phyloP scores from a whole-genome alignment of 306 rosid genomes.

The Comarum palustre region DNA sequence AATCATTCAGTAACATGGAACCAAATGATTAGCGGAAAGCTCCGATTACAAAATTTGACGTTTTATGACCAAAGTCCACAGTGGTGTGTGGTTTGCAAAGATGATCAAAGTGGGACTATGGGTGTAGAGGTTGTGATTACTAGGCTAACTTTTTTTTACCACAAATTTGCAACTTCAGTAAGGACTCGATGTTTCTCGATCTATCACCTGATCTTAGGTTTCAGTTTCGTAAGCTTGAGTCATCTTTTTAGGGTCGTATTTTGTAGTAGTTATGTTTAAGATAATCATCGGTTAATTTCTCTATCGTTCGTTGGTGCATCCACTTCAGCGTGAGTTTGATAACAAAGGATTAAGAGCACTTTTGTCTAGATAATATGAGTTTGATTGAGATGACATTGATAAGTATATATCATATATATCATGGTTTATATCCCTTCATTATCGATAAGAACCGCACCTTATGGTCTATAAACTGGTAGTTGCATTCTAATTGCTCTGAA shows the following conservation, averaged over 20 bases:
- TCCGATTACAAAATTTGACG: slow-evolving; percentile 2
- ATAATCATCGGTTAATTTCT: background rate
- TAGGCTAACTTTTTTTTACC: background rate
- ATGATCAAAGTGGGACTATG: background rate
- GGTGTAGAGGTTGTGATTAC: background rate
- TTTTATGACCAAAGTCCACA: background rate
- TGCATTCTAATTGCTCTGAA: background rate
- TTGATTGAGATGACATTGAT: slow-evolving; percentile 26
- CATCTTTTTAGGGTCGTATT: background rate
- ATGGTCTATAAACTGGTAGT: background rate
- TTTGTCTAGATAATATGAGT: background rate
- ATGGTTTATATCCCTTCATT: background rate
- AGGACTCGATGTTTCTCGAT: background rate
- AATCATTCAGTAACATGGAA: slow-evolving; percentile 32
- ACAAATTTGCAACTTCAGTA: background rate
- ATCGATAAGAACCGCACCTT: background rate
- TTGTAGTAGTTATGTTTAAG: background rate
- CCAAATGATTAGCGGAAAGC: slow-evolving; percentile 22
- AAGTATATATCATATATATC: slow-evolving; percentile 11
- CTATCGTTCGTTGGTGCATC: background rate
- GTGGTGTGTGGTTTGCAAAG: slow-evolving; percentile 1
- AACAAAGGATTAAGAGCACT: background rate
- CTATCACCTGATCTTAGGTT: background rate
- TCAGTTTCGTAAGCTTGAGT: background rate
- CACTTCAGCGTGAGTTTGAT: background rate